Base-by-base conservation (phyloP, 2,329 filamentous ascomycete genomes). In the Sphaceloma murrayae region DNA sequence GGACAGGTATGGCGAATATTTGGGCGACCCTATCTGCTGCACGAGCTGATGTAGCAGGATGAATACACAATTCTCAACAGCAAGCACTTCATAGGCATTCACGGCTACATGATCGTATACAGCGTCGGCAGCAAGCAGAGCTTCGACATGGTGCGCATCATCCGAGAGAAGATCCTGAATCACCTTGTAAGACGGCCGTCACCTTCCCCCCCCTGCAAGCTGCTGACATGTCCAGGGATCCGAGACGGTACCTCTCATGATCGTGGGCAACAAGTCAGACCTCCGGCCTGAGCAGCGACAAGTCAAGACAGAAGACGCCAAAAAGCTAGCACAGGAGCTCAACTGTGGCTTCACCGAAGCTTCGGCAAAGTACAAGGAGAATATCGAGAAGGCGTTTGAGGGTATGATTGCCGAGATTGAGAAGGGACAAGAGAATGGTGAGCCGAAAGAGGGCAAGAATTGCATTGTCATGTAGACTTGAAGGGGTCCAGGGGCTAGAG, bases 41-140 rank as follows among this genome's bases (percentile, higher is more conserved):
- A n/a, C n/a, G n/a, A n/a, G n/a, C 21, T 40, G 36, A 40, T 22
- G 4, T 16, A 9, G 6, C 59, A 91, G 82, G 91, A 98, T 70
- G 91, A 98, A 67, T 98, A 98, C 71, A 94, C 85, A 61, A 95
- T 96, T 53, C 73, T 98, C 50, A 96, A 95, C 66, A 94, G 85
- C 51, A 96, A 96, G 69, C 89, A 96, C 63, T 96, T 96, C 58
- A 96, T 98, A 62, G 91, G 91, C 51, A 96, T 96, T 54, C 91
- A 98, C 69, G 91, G 91, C 46, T 98, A 96, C 65, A 87, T 98
- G 76, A 82, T 98, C 49, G 89, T 95, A 38, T 98, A 98, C 67
- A 94, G 88, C n/a, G 88, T 98, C 39, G 84, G 85, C 16, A 94
- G 85, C 36, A 80, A 85, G 58, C 84, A 91, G 56, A 94, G 87